A percentile compares a stretch with the other conserved stretches of the same genome.
Conservation (phyloP, 192 early-diverging fungal species). For the Linnemannia hyalina region DNA sequence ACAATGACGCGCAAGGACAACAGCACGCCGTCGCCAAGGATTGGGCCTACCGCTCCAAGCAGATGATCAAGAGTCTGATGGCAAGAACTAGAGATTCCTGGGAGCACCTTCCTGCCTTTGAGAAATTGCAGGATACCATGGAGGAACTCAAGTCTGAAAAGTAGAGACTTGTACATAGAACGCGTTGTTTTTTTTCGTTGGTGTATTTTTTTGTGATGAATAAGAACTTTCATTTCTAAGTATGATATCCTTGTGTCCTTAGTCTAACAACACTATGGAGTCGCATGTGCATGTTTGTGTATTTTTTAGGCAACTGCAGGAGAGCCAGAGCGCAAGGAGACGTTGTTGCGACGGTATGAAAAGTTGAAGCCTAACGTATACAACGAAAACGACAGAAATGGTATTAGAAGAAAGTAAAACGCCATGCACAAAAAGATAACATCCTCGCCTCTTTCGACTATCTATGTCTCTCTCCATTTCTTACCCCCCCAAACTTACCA, state of each 20-base stretch:
- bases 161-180: constrained; percentile 24
- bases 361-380: constrained; percentile 64
- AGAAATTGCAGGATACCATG: constrained; percentile 73
- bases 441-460: neutral
- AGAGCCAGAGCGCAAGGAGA: constrained; percentile 52
- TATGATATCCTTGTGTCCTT: neutral
- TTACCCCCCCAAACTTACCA: constrained; percentile 32
- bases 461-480: neutral
- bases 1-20: constrained; percentile 52
- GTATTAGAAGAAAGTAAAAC: neutral
- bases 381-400: neutral
- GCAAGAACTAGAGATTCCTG: constrained; percentile 83
- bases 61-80: constrained; percentile 85
- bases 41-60: constrained; percentile 90
- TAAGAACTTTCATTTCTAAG: neutral
- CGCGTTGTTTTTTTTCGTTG: neutral
- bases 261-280: neutral
- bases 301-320: constrained; percentile 27
- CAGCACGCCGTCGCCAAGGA: constrained; percentile 81
- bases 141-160: constrained; percentile 67
- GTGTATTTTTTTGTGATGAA: neutral
- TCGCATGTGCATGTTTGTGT: neutral
- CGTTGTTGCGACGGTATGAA: constrained; percentile 64
- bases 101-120: constrained; percentile 73
- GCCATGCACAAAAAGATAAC: neutral